phyloP scores from a whole-genome alignment of 2,329 filamentous ascomycete species.

The Paecilomyces niveus region DNA sequence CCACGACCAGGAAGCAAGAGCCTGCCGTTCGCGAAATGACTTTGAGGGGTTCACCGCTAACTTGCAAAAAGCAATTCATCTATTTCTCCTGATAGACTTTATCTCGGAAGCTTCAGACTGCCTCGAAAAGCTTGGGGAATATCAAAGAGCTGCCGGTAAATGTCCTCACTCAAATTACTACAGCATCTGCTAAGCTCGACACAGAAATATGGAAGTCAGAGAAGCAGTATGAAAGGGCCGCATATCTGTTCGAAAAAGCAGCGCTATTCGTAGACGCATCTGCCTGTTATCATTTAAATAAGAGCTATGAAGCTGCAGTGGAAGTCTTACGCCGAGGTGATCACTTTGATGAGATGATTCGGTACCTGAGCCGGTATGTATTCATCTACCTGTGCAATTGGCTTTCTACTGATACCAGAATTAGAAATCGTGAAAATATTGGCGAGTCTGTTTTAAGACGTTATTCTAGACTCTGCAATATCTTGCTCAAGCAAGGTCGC shows the following conservation, averaged over 20 bases:
- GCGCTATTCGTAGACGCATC: slow-evolving; percentile 8
- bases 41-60: slow-evolving; percentile 3
- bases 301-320: slow-evolving; percentile 11
- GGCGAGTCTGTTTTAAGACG: slow-evolving; percentile 1
- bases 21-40: slow-evolving; percentile 3
- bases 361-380: slow-evolving; percentile 9
- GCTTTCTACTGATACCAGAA: neutral
- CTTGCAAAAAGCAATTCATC: slow-evolving; percentile 7
- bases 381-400: neutral
- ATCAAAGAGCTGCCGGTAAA: slow-evolving; percentile 11
- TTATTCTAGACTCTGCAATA: slow-evolving; percentile 13
- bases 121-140: slow-evolving; percentile 9
- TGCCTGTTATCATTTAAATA: slow-evolving; percentile 7
- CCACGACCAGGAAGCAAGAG: slow-evolving; percentile 9
- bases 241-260: slow-evolving; percentile 8
- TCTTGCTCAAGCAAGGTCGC: slow-evolving; percentile 11
- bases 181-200: neutral
- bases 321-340: slow-evolving; percentile 10
- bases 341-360: slow-evolving; percentile 12
- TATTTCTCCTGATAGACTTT: slow-evolving; percentile 6
- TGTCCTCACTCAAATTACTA: neutral
- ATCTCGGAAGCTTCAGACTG: slow-evolving; percentile 5
- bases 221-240: slow-evolving; percentile 9
- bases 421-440: slow-evolving; percentile 5
- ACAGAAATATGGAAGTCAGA: slow-evolving; percentile 10